These are phyloP conservation scores for Xanthoparmelia taractica DNA, from an alignment of 495 filamentous ascomycete genomes.

Conservation along the genomic window DNA sequence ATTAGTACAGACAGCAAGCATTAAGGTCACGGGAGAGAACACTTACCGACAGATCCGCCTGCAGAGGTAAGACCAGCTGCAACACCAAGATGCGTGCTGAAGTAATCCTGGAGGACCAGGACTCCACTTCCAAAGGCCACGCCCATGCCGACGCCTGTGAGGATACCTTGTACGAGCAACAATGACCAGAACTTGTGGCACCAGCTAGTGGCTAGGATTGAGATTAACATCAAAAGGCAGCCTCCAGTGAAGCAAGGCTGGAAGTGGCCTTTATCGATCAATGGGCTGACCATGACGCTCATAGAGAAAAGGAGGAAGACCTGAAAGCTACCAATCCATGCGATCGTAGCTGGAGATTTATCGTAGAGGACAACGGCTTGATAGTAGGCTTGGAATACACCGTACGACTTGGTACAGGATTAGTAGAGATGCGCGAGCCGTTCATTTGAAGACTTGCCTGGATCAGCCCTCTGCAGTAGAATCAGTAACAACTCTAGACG, in stretches of 20 bases:
- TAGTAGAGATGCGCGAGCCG: not conserved
- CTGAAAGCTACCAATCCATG: conserved; percentile 44
- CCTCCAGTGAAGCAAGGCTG: conserved; percentile 40
- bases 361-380: conserved; percentile 27
- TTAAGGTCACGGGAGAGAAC: not conserved
- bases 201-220: conserved; percentile 61
- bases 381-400: conserved; percentile 39
- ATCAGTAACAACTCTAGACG: not conserved
- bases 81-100: not conserved
- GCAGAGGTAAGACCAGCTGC: conserved; percentile 5
- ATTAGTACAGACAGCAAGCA: conserved; percentile 1
- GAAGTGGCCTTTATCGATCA: conserved; percentile 28
- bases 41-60: conserved; percentile 10
- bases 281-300: conserved; percentile 29
- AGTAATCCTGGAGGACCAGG: conserved; percentile 1
- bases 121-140: conserved; percentile 60
- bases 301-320: conserved; percentile 33
- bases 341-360: conserved; percentile 35
- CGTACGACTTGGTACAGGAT: conserved; percentile 17
- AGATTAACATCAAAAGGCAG: conserved; percentile 49
- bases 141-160: conserved; percentile 64
- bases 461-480: not conserved
- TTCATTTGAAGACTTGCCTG: conserved; percentile 2
- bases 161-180: conserved; percentile 69
- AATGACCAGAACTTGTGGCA: conserved; percentile 62